Evolutionary conservation across 2,329 filamentous ascomycete species (phyloP), one percentile per base, ranked within the genome.

Genomic region (Botrytis hyacinthi): DNA sequence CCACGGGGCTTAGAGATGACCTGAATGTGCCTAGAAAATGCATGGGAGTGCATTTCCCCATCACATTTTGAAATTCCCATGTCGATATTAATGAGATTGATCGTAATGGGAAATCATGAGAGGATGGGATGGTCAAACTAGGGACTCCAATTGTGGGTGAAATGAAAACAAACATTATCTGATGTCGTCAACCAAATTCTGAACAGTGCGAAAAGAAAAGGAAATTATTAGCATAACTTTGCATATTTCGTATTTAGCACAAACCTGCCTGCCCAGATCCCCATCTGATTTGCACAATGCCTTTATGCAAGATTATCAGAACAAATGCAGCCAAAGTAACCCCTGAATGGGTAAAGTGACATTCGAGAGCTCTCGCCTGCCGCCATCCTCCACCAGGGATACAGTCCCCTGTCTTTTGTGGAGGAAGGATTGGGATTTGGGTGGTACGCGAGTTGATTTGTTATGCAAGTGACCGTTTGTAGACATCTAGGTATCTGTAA

Each of bases 301-400:
- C 60, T 62, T 62, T n/a, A 62, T 62, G 60, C 60, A 62, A 42
- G 60, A 62, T 62, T 62, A 42, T 42, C 60, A 62, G 22, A 40
- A 40, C 26, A 35, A 37, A 61, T 61, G 59, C 20, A 62, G 35
- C 35, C 35, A 37, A 61, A 37, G 32, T 26, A 62, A 42, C 60
- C 60, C 60, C 35, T 62, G 60, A 62, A 10, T 42, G 22, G 12
- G 60, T 42, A 62, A 26, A 62, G 60, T 62, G 60, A 62, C 60
- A 62, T 42, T 62, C 60, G 60, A 62, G 60, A n/a, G 14, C 22
- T 42, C 60, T 62, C 22, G 60, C 60, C 60, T 62, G 60, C 37
- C 60, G 37, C 60, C 22, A 42, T 42, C 60, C 60, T 42, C 16
- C 35, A n/a, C 35, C 37, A 62, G 37, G 60, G 37, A 42, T 40